phyloP scores from a whole-genome alignment of 805 yeast genomes.

The Metschnikowia orientalis region DNA sequence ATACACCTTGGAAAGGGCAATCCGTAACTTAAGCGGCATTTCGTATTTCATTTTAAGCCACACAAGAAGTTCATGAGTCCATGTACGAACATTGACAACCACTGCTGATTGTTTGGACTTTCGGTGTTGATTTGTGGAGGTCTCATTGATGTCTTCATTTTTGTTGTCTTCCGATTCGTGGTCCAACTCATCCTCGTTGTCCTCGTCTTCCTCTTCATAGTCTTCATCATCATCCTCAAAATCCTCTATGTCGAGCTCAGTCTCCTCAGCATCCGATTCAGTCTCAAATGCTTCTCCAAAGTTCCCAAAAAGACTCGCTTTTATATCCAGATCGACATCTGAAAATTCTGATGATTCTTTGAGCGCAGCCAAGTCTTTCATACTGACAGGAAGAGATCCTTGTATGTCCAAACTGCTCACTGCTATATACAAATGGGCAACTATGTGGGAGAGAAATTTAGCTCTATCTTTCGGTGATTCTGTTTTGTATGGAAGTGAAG shows the following conservation, averaged over 20 bases:
- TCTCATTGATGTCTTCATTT: constrained; percentile 30
- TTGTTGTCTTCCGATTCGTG: constrained; percentile 39
- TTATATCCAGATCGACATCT: constrained; percentile 46
- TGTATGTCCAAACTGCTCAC: constrained; percentile 68
- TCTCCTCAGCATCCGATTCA: constrained; percentile 23
- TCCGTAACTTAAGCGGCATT: constrained; percentile 63
- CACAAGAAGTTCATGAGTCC: constrained; percentile 81
- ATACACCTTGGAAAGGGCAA: constrained; percentile 61
- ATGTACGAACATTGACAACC: constrained; percentile 67
- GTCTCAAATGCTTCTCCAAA: no score
- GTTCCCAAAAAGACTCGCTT: constrained; percentile 51
- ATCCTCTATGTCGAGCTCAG: constrained; percentile 5
- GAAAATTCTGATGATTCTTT: constrained; percentile 27
- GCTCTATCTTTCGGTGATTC: constrained; percentile 69
- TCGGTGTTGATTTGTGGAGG: constrained; percentile 49
- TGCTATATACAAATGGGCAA: constrained; percentile 75
- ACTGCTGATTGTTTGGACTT: constrained; percentile 66
- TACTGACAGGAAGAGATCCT: constrained; percentile 62
- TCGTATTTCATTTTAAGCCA: constrained; percentile 77
- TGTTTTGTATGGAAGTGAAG: constrained; percentile 65
- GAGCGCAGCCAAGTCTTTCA: constrained; percentile 57
- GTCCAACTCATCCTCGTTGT: constrained; percentile 37
- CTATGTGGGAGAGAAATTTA: constrained; percentile 71
- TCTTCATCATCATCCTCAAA: constrained; percentile 25
- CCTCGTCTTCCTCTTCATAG: constrained; percentile 29